These are phyloP conservation scores for Metschnikowia henanensis DNA, from an alignment of 805 yeast species.

Conservation along the genomic window DNA sequence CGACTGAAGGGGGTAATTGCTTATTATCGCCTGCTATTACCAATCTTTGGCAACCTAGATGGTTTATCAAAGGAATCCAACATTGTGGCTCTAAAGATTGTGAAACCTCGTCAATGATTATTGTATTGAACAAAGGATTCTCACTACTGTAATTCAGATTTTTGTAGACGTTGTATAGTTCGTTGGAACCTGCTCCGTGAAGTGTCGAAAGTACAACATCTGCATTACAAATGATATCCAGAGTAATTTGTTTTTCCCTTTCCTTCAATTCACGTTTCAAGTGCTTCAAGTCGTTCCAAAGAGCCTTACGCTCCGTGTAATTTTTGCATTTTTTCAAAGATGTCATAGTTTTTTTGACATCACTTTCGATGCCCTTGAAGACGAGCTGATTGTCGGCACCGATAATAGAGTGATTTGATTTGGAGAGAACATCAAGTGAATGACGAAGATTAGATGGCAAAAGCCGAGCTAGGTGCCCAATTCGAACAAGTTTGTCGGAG, in stretches of 20 bases:
- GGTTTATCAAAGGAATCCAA: constrained; percentile 87
- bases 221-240: constrained; percentile 56
- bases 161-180: constrained; percentile 54
- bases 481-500: constrained; percentile 57
- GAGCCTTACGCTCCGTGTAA: constrained; percentile 61
- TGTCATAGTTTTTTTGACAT: constrained; percentile 61
- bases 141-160: constrained; percentile 23
- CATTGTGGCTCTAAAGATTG: constrained; percentile 95
- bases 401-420: constrained; percentile 51
- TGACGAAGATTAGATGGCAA: constrained; percentile 61
- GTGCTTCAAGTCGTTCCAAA: constrained; percentile 68
- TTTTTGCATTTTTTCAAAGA: constrained; percentile 60
- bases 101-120: constrained; percentile 93
- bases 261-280: constrained; percentile 67
- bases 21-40: constrained; percentile 91
- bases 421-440: constrained; percentile 73
- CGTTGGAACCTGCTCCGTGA: constrained; percentile 83
- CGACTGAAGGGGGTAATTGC: constrained; percentile 90
- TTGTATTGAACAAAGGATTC: constrained; percentile 61
- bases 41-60: constrained; percentile 53
- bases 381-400: constrained; percentile 39
- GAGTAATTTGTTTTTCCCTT: constrained; percentile 64
- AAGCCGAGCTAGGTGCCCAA: constrained; percentile 94
- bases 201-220: constrained; percentile 79
- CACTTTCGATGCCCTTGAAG: constrained; percentile 64